Conservation (phyloP, 108 stramenopile species). For the Ochromonas danica region DNA sequence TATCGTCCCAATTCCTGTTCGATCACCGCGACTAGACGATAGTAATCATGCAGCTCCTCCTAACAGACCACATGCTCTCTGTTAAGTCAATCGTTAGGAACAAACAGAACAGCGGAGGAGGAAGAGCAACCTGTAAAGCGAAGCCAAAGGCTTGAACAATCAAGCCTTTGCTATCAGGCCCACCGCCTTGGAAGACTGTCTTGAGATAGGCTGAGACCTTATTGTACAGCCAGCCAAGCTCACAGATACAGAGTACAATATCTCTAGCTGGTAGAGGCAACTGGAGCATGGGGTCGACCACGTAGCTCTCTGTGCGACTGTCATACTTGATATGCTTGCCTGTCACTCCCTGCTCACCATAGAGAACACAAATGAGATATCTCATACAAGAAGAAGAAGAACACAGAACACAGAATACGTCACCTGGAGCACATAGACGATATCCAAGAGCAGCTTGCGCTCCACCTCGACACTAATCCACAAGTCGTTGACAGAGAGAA, state of each 20-base stretch:
- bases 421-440: conserved; percentile 2
- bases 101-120: no score
- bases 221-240: conserved; percentile 78
- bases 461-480: conserved; percentile 9
- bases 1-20: conserved; percentile 59
- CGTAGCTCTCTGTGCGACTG: background rate
- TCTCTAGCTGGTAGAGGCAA: background rate
- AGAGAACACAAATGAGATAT: background rate
- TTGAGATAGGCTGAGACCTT: conserved; percentile 59
- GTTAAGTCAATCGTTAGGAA: no score
- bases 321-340: conserved; percentile 32
- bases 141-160: conserved; percentile 68
- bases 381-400: background rate
- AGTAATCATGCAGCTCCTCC: conserved; percentile 67
- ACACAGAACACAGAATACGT: background rate
- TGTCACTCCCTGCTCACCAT: conserved; percentile 37
- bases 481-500: background rate
- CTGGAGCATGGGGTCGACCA: background rate
- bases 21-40: conserved; percentile 62
- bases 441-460: background rate
- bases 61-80: no score
- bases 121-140: conserved; percentile 44
- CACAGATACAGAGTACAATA: conserved; percentile 44
- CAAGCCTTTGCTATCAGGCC: conserved; percentile 57
- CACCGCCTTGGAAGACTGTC: conserved; percentile 39